Base-by-base conservation (phyloP, 108 stramenopile genomes). In the Halocafeteria seosinensis region DNA sequence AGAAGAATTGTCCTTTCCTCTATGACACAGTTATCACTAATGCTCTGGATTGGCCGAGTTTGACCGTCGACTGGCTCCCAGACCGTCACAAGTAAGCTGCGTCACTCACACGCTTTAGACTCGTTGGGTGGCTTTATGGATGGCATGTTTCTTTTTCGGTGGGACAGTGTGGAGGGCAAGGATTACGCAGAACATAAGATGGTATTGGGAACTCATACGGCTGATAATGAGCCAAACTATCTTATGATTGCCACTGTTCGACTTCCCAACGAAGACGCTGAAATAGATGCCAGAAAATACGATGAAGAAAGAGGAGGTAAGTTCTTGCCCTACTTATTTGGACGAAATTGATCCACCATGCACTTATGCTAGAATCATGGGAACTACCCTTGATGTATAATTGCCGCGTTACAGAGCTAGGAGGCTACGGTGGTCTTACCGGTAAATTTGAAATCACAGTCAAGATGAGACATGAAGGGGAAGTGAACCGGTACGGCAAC, bases 21-120 rank as follows among this genome's bases (percentile, higher is more conserved):
- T 98, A 98, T 79, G 93, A 98, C 63, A 73, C 85, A 42, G 91
- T 94, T 65, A 85, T 98, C 87, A 94, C 93, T 12, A 91, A 93
- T 67, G 87, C 91, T 28, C 82, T 95, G 55, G 95, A 94, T 71
- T 98, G 95, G 95, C 95, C 95, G 5, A 84, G 82, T 34, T 70
- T 98, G 50, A 98, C 95, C 8, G 85, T 87, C 32, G 88, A 98
- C 71, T 98, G 90, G 90, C 74, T 98, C 26, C 90, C 92, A 11
- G 71, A 42, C 13, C 34, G 61, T 26, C 23, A 34, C n/a, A 34
- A n/a, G 64, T 58, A 23, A 6, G 70, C n/a, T n/a, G n/a, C n/a
- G n/a, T n/a, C n/a, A n/a, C n/a, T n/a, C n/a, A n/a, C n/a, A n/a
- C n/a, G n/a, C n/a, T n/a, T n/a, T 57, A 21, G 55, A 31, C 55